Percentiles rank a stretch among this genome's conserved stretches.
Conservation (phyloP, 2,329 filamentous ascomycete species). For the Ilyonectria destructans region DNA sequence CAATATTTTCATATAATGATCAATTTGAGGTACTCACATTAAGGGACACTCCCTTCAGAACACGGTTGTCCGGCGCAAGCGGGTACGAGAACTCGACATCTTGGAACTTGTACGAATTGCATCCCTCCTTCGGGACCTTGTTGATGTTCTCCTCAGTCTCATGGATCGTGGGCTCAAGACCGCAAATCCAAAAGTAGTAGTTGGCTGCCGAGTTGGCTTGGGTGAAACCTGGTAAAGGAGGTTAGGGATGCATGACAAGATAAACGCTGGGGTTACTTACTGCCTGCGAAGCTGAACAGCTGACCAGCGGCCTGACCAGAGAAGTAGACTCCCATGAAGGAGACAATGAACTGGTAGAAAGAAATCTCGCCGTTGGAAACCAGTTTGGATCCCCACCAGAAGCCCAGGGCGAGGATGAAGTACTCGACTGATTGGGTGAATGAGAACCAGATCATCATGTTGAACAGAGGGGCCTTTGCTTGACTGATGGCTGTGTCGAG, state of each 20-base stretch:
- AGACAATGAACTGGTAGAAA: slow-evolving; percentile 66
- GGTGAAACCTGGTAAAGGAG: slow-evolving; percentile 57
- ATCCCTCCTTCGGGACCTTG: slow-evolving; percentile 37
- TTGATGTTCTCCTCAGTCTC: slow-evolving; percentile 26
- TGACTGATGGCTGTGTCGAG: slow-evolving; percentile 47
- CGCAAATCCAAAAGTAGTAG: slow-evolving; percentile 63
- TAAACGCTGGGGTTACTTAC: slow-evolving; percentile 36
- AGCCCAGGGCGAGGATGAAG: slow-evolving; percentile 57
- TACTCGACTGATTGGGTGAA: slow-evolving; percentile 55
- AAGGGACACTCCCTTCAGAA: slow-evolving; percentile 30
- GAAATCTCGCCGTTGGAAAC: slow-evolving; percentile 62
- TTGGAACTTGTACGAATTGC: slow-evolving; percentile 59
- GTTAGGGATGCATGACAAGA: background rate
- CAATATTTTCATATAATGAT: too few relatives aligned
- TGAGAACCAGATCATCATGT: slow-evolving; percentile 54
- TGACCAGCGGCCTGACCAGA: slow-evolving; percentile 56
- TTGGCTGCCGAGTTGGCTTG: slow-evolving; percentile 65
- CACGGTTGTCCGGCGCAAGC: slow-evolving; percentile 30
- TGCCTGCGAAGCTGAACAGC: slow-evolving; percentile 63
- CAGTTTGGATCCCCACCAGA: slow-evolving; percentile 58
- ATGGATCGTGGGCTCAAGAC: slow-evolving; percentile 20
- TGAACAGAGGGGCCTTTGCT: slow-evolving; percentile 47
- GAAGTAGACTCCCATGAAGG: slow-evolving; percentile 66
- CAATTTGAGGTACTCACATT: slow-evolving; percentile 58
- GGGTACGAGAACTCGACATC: slow-evolving; percentile 59